Evolutionary conservation across 345 rosid genomes (phyloP).

Genomic region (Diplotaxis tenuifolia): DNA sequence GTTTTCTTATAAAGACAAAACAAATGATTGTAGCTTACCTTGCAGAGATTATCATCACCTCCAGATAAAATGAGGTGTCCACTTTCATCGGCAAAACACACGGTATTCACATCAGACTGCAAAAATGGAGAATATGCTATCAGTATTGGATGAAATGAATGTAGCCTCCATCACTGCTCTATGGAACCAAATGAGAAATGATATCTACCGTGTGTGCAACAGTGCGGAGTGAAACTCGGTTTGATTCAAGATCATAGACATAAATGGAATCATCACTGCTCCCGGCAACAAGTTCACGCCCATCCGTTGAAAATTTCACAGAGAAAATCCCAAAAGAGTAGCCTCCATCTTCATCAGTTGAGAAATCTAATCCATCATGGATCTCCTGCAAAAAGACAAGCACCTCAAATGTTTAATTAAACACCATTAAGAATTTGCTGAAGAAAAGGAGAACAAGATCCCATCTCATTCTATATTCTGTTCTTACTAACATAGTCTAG

Average conservation of each 20-base stretch:
- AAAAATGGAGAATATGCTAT: constrained; percentile 31
- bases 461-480: background rate
- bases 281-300: constrained; percentile 87
- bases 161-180: no score
- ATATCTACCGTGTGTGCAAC: constrained; percentile 63
- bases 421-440: constrained; percentile 9
- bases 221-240: constrained; percentile 67
- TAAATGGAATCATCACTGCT: constrained; percentile 74
- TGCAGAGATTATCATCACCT: constrained; percentile 84
- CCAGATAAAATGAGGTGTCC: constrained; percentile 87
- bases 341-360: constrained; percentile 48
- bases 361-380: constrained; percentile 86
- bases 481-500: background rate
- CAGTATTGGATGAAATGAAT: no score
- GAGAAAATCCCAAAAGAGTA: constrained; percentile 85
- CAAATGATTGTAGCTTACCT: no score
- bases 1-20: background rate
- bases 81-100: constrained; percentile 87
- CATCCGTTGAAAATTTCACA: constrained; percentile 84
- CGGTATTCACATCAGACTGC: constrained; percentile 98
- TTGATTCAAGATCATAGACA: constrained; percentile 77
- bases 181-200: background rate
- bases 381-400: constrained; percentile 61
- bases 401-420: constrained; percentile 7
- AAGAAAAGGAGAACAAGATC: background rate